Evolutionary conservation across 192 early-diverging fungal genomes (phyloP), one percentile per base, ranked within the genome.

Genomic region (Allomyces arbusculus): DNA sequence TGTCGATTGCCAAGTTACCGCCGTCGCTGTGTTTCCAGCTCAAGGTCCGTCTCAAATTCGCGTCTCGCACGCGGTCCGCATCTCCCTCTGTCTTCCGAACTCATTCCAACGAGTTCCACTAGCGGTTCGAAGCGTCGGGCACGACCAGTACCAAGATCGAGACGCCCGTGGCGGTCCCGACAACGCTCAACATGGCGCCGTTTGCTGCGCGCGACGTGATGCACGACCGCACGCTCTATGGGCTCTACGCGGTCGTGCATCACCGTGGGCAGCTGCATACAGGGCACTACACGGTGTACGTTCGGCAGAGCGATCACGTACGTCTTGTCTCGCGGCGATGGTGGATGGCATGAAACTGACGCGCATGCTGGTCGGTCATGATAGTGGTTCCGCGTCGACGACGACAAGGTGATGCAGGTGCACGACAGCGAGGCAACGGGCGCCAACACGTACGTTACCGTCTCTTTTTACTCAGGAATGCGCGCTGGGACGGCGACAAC

Each of bases 251-350:
- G 11, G 89, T 99, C 19, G 84, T 97, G 44, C 88, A 89, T 62
- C 95, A 99, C 66, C 79, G 85, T 62, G 95, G 95, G 16, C 84
- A 82, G 65, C 72, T 96, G 69, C 90, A 99, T 64, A 91, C 94
- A 0, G 95, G 95, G 22, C 95, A 99, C 72, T 99, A 99, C 71
- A 92, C 86, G 4, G 86, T 88, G 24, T 92, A 81, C 71, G 89
- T 85, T 9, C 80, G 81, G 66, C 80, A 81, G 61, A 82, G 92
- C 22, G 84, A 80, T 28, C 75, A 89, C 73, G 87, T 89, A 78
- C 24, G 28, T 69, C 33, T 25, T 25, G 65, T 58, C 19, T 55
- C 44, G 24, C 24, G 8, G 11, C 40, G 16, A 10, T 1, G 19
- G 24, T 26, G 20, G 50, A 58, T 16, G 20, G 12, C 1, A 20